phyloP scores from a whole-genome alignment of 1,284 basidiomycete genomes.

The Trichosporon coremiiforme region DNA sequence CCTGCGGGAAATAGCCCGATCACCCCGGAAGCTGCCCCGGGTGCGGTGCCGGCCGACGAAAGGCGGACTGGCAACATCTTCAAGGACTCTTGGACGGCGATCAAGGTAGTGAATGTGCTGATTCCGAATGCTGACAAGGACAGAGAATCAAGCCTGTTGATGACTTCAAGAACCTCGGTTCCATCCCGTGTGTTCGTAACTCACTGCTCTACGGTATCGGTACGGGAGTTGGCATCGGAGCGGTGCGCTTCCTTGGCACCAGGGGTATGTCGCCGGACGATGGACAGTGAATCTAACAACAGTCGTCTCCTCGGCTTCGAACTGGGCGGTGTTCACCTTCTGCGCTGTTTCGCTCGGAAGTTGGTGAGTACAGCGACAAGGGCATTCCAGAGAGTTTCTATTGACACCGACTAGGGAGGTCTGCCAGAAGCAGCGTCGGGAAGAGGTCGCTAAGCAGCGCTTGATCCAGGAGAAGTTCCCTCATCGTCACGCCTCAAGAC shows the following conservation, averaged over 20 bases:
- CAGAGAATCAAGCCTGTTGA: slow-evolving; percentile 25
- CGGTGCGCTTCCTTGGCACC: slow-evolving; percentile 48
- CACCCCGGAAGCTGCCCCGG: slow-evolving; percentile 27
- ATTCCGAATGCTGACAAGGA: slow-evolving; percentile 1
- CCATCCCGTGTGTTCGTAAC: slow-evolving; percentile 51
- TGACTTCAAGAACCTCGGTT: slow-evolving; percentile 43
- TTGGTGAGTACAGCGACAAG: slow-evolving; percentile 36
- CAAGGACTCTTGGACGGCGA: slow-evolving; percentile 37
- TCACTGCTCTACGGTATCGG: slow-evolving; percentile 54
- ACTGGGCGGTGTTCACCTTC: slow-evolving; percentile 54
- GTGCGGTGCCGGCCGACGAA: slow-evolving; percentile 27
- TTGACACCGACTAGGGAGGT: slow-evolving; percentile 40
- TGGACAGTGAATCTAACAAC: slow-evolving; percentile 11
- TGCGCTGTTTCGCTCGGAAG: slow-evolving; percentile 43
- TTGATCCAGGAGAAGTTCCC: slow-evolving; percentile 53
- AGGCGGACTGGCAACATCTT: slow-evolving; percentile 32
- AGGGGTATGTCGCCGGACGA: slow-evolving; percentile 40
- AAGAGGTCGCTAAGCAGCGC: slow-evolving; percentile 51
- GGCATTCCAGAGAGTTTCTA: background rate
- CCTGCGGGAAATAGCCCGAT: slow-evolving; percentile 40
- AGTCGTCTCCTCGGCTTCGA: slow-evolving; percentile 32
- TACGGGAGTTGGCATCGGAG: slow-evolving; percentile 49
- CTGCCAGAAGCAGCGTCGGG: slow-evolving; percentile 47
- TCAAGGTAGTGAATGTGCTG: slow-evolving; percentile 32
- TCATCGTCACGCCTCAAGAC: slow-evolving; percentile 53